These are phyloP conservation scores for Hygrocybe punicea DNA, from an alignment of 768 basidiomycete genomes.

Conservation along the genomic window DNA sequence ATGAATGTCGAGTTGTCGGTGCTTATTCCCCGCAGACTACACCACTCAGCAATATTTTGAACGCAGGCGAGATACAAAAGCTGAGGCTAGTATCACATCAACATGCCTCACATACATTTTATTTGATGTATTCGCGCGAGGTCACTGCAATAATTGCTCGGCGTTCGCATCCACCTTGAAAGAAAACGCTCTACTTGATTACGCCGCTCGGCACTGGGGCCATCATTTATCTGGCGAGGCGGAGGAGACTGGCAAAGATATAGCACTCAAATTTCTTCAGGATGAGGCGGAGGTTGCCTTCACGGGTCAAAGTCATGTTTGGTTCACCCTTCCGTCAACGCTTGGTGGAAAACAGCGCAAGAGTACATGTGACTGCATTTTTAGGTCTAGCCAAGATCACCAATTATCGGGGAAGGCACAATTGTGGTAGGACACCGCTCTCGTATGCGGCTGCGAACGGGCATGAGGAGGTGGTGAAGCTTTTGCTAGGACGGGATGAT, in stretches of 20 bases:
- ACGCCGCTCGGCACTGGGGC: conserved; percentile 7
- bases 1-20: not conserved
- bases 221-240: conserved; percentile 6
- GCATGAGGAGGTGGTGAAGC: too few relatives aligned
- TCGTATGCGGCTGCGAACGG: not conserved
- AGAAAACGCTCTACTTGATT: conserved; percentile 5
- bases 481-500: too few relatives aligned
- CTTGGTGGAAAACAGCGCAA: not conserved
- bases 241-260: not conserved
- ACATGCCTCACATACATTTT: not conserved
- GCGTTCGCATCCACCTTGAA: not conserved
- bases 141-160: not conserved
- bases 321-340: too few relatives aligned
- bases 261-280: not conserved
- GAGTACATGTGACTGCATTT: conserved; percentile 3
- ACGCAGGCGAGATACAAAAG: not conserved
- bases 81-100: not conserved
- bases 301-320: not conserved
- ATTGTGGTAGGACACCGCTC: conserved; percentile 2
- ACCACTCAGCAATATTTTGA: not conserved
- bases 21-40: not conserved
- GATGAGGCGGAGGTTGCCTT: not conserved
- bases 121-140: not conserved
- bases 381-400: conserved; percentile 3
- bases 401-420: conserved; percentile 5